Percentiles rank a stretch among this genome's conserved stretches.
Conservation (phyloP, 208 protist genomes). For the Acanthamoeba triangularis region DNA sequence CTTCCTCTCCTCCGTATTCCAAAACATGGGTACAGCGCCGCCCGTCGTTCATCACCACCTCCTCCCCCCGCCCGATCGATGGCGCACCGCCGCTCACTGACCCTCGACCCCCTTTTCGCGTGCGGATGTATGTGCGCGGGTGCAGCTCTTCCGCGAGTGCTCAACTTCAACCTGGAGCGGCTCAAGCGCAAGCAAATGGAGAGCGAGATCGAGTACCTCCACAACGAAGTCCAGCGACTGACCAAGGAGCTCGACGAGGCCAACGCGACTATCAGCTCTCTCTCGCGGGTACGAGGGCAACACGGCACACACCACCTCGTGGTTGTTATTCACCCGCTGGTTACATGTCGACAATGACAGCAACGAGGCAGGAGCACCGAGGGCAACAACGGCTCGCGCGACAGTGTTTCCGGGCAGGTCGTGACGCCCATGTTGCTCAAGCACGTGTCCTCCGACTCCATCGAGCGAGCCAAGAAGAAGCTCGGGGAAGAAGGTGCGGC, state of each 20-base stretch:
- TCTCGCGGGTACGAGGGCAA: neutral
- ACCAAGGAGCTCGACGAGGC: conserved; percentile 53
- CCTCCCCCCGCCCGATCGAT: too few species aligned
- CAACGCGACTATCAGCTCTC: neutral
- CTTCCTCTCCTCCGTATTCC: conserved; percentile 67
- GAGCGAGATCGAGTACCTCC: conserved; percentile 66
- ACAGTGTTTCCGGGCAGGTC: neutral
- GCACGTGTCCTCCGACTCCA: conserved; percentile 25
- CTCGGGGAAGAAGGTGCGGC: neutral
- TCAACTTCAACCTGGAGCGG: conserved; percentile 73
- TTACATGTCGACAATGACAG: too few species aligned
- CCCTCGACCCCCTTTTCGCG: too few species aligned
- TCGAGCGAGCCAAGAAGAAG: conserved; percentile 33
- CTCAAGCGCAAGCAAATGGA: conserved; percentile 67
- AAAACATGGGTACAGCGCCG: conserved; percentile 30
- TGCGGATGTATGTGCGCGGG: too few species aligned
- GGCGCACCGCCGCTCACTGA: too few species aligned
- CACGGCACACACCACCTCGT: too few species aligned
- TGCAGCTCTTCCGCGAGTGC: conserved; percentile 27
- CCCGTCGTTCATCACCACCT: too few species aligned
- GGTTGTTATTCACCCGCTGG: too few species aligned
- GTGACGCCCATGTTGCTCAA: conserved; percentile 48
- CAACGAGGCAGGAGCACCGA: conserved; percentile 4
- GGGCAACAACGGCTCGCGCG: neutral
- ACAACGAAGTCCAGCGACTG: conserved; percentile 69